These are phyloP conservation scores for Luzula sylvatica DNA, from an alignment of 176 grass and related monocot species.

Conservation along the genomic window DNA sequence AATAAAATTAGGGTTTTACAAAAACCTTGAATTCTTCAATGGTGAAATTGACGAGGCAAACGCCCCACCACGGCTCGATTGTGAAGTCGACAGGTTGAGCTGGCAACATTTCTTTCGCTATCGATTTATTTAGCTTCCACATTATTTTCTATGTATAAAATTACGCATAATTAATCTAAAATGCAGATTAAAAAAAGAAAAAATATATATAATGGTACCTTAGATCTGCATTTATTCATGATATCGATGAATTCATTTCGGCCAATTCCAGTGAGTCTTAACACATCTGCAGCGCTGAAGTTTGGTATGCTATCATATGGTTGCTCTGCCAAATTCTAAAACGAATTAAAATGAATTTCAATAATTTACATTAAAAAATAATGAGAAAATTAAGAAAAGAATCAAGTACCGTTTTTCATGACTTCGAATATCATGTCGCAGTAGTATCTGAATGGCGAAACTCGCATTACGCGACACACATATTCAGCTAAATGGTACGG, in stretches of 20 bases:
- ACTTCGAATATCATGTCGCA: conserved; percentile 93
- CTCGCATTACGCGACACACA: conserved; percentile 74
- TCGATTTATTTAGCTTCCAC: conserved; percentile 99
- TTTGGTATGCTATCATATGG: conserved; percentile 99
- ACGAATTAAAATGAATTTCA: conserved; percentile 31
- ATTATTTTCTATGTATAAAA: conserved; percentile 64
- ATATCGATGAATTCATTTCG: conserved; percentile 99
- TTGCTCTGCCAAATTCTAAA: conserved; percentile 62
- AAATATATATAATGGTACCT: conserved; percentile 35
- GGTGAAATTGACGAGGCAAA: conserved; percentile 99
- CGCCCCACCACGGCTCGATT: conserved; percentile 93
- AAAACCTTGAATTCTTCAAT: conserved; percentile 99
- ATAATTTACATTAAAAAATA: conserved; percentile 3
- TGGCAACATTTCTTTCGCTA: conserved; percentile 94
- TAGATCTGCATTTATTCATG: conserved; percentile 99
- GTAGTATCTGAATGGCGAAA: conserved; percentile 95
- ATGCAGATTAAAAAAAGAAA: not conserved
- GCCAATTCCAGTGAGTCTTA: conserved; percentile 88
- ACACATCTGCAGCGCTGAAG: conserved; percentile 91
- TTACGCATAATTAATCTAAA: not conserved
- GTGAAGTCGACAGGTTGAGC: conserved; percentile 77
- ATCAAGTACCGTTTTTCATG: conserved; percentile 83
- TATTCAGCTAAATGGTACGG: conserved; percentile 96
- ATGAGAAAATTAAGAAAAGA: conserved; percentile 1
- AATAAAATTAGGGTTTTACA: no score